Base-by-base conservation (phyloP, 371 early-diverging fungal species). In the Mortierella sp. region DNA sequence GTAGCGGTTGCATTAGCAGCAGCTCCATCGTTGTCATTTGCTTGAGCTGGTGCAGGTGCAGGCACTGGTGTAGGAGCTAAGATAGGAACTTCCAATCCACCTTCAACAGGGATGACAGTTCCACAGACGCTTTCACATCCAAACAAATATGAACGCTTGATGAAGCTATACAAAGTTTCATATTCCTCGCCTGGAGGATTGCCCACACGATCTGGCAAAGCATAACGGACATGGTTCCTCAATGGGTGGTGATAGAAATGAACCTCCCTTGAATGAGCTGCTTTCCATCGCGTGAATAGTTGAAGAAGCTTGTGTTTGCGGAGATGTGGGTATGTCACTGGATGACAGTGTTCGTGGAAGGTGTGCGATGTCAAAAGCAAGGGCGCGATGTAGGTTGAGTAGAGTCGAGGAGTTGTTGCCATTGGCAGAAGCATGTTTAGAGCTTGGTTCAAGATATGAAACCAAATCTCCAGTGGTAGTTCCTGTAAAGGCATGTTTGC, bases 91-190 rank as follows among this genome's bases (percentile, higher is more conserved):
- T 79, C 80, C 24, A 79, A 47, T 39, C 80, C 80, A 30, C 80
- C 80, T 30, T 79, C 80, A 26, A 79, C 80, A 4, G 80, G 80
- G 43, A 79, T 79, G 3, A 79, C 80, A 14, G 80, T 79, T 22
- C 80, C 80, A 57, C 80, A 79, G 45, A 79, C 80, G 20, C 74
- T 73, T 45, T 79, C 80, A 35, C 80, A 79, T 55, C 80, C 80
- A 75, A 79, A 79, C 32, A 79, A 64, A 32, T 79, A 79, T 5
- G 80, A 57, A 11, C 80, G 70, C 32, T 79, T 79, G 70, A 79
- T 79, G 49, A 79, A 79, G 51, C 80, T 71, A 55, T 79, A 79
- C 3, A 79, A 68, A 11, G 71, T 71, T 59, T 79, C 80, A 62
- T 79, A 79, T 22, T 79, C 80, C 24, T 79, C 80, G 24, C 80